Evolutionary conservation across 345 rosid genomes (phyloP), one percentile per base, ranked within the genome.

Genomic region (Populus nigra): DNA sequence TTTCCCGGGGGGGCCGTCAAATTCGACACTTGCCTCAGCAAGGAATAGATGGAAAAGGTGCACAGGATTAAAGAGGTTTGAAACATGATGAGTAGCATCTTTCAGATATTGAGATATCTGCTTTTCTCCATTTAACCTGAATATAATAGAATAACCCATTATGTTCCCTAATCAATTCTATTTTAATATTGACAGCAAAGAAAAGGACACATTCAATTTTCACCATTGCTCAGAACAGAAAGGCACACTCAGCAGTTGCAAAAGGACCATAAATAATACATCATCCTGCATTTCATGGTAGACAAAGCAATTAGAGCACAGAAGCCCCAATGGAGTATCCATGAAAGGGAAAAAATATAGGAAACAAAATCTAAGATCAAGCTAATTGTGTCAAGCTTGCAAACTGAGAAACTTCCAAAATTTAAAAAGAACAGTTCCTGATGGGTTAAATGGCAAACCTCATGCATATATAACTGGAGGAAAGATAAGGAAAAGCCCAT

Each of bases 181-280:
- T 29, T 59, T 62, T 29, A 69, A 49, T 12, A 73, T 63, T 57
- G 17, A 75, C 45, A 55, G 49, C 17, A 74, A 76, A 84, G 74
- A 69, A 55, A 73, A 62, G 55, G 38, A 66, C 82, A 22, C 74
- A 68, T 35, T 77, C 41, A 45, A 68, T 77, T 75, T 91, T 91
- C 77, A 89, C 98, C 47, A 76, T 86, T 88, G 79, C 74, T 81
- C 83, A 33, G 69, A 79, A 80, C 13, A 59, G 67, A 76, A 85
- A 29, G 89, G 88, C 71, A 87, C 65, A 57, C 75, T 82, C 72
- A 89, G 87, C 80, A 94, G 77, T 80, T 87, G 90, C 83, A 93
- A 76, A 53, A 94, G 98, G 84, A 94, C 84, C 81, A 88, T 88
- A 83, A 94, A 93, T 80, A 94, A 83, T 31, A 90, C n/a, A 78